Conservation (phyloP, 345 rosid species). For the Lepidium didymum region DNA sequence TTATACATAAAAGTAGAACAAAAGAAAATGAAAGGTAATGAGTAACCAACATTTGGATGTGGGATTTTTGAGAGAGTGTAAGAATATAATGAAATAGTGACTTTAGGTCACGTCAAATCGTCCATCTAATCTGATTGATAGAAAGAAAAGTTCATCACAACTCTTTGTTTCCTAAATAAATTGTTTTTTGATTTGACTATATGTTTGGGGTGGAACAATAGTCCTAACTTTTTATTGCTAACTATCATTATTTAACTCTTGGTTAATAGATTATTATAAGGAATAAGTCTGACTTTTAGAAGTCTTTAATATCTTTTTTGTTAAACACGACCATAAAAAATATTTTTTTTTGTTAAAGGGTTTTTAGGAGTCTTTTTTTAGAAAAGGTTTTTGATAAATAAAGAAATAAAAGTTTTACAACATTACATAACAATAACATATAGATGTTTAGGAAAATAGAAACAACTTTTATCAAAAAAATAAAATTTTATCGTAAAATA, state of each 20-base stretch:
- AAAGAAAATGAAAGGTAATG: background rate
- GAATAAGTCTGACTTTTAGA: background rate
- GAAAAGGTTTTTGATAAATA: too few species aligned
- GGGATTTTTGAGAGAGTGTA: background rate
- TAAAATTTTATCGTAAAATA: too few species aligned
- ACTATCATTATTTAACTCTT: background rate
- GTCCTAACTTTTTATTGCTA: constrained; percentile 1
- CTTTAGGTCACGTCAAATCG: constrained; percentile 29
- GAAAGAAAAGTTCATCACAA: constrained; percentile 21
- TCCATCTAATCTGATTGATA: constrained; percentile 23
- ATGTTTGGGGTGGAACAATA: constrained; percentile 3
- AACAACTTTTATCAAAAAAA: too few species aligned
- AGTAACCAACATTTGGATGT: constrained; percentile 1
- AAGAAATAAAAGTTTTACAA: too few species aligned
- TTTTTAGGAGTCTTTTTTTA: too few species aligned
- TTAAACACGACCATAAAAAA: too few species aligned
- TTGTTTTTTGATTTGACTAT: constrained; percentile 21
- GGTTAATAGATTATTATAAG: background rate
- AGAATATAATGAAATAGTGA: constrained; percentile 25
- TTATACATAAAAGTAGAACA: background rate
- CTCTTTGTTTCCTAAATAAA: constrained; percentile 25
- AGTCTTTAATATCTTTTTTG: too few species aligned
- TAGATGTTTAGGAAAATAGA: too few species aligned
- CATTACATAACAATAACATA: too few species aligned
- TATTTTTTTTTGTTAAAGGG: too few species aligned